These are phyloP conservation scores for Sequoiadendron giganteum DNA, from an alignment of 75 land plant species.

Conservation along the genomic window DNA sequence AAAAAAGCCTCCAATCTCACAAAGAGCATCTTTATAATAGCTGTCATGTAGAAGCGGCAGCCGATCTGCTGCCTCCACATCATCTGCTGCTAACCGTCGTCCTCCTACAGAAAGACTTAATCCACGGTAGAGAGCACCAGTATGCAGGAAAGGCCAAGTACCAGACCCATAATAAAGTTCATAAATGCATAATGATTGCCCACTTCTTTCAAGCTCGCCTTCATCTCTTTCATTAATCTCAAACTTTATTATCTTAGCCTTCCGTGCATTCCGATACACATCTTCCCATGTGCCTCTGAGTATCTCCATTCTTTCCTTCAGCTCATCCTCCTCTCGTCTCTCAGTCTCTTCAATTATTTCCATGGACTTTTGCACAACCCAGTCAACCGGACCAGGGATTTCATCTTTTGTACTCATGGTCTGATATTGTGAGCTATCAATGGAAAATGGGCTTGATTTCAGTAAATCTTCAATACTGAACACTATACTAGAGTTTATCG, in stretches of 20 bases:
- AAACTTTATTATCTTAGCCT: too few species aligned
- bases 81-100: conserved; percentile 68
- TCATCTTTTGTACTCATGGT: not conserved
- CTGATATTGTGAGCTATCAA: conserved; percentile 10
- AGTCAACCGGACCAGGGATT: conserved; percentile 32
- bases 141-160: too few species aligned
- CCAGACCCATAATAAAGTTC: too few species aligned
- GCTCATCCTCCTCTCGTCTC: conserved; percentile 41
- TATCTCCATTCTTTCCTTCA: conserved; percentile 75
- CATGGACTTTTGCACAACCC: conserved; percentile 45
- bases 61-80: conserved; percentile 76
- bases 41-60: conserved; percentile 70
- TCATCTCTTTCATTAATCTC: too few species aligned
- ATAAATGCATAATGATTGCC: too few species aligned
- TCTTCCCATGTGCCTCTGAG: conserved; percentile 73
- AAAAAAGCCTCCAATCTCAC: too few species aligned
- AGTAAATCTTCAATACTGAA: conserved; percentile 37
- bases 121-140: too few species aligned
- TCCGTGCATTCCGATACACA: conserved; percentile 66
- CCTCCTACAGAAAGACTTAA: conserved; percentile 48
- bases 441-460: conserved; percentile 15
- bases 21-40: not conserved
- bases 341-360: conserved; percentile 49
- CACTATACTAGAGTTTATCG: conserved; percentile 26
- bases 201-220: too few species aligned